phyloP scores from a whole-genome alignment of 352 stramenopile genomes.

The Pythium apleroticum region DNA sequence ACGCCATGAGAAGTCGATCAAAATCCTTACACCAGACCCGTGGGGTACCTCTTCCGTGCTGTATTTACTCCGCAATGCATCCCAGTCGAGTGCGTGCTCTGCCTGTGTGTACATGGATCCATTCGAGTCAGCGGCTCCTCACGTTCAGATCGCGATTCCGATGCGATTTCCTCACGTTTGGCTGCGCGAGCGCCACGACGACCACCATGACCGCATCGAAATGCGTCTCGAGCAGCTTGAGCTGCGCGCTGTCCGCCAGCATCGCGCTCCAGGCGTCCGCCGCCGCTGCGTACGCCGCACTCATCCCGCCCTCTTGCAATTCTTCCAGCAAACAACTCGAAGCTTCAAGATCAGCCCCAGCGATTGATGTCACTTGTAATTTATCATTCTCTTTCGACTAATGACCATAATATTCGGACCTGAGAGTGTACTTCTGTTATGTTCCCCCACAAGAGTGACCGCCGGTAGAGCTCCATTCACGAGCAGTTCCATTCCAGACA shows the following conservation, averaged over 20 bases:
- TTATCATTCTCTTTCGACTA: no score
- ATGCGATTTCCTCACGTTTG: background rate
- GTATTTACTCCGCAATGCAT: constrained; percentile 13
- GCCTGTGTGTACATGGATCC: constrained; percentile 5
- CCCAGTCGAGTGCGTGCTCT: constrained; percentile 20
- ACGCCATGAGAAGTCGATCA: background rate
- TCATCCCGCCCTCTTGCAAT: constrained; percentile 9
- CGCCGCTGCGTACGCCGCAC: constrained; percentile 30
- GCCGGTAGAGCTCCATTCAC: background rate
- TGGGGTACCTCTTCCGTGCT: background rate
- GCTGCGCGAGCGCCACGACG: constrained; percentile 34
- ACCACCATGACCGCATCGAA: constrained; percentile 34
- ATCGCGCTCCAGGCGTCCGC: constrained; percentile 47
- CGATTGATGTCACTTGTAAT: no score
- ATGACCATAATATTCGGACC: no score
- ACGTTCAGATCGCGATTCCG: constrained; percentile 4
- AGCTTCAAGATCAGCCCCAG: constrained; percentile 1
- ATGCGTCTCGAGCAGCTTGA: constrained; percentile 30
- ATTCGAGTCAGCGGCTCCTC: background rate
- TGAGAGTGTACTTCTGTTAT: background rate
- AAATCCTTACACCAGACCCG: background rate
- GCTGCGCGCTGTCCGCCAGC: constrained; percentile 28
- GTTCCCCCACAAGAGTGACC: background rate
- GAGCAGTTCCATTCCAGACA: background rate
- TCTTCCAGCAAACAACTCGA: background rate